These are phyloP conservation scores for Ophiostoma ips DNA, from an alignment of 2,329 filamentous ascomycete species.

Conservation along the genomic window DNA sequence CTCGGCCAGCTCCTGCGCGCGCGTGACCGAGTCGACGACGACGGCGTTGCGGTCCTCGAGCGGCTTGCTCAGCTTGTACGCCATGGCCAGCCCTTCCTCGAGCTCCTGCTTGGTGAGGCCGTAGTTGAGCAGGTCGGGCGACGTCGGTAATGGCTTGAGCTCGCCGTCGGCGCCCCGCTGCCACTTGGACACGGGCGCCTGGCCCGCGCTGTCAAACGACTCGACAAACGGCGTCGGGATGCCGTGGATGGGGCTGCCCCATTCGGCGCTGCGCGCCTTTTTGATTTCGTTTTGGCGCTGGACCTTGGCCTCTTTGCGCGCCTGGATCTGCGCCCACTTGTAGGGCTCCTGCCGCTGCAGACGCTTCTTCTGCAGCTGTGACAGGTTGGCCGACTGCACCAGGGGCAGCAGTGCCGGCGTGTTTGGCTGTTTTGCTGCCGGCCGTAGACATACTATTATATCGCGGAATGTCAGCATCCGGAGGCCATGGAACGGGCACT, in stretches of 20 bases:
- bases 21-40: conserved; percentile 26
- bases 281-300: conserved; percentile 58
- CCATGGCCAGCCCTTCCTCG: conserved; percentile 49
- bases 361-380: conserved; percentile 48
- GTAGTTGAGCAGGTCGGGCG: conserved; percentile 54
- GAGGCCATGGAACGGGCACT: conserved; percentile 8
- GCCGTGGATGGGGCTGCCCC: conserved; percentile 71
- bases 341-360: conserved; percentile 68
- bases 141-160: conserved; percentile 29
- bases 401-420: conserved; percentile 41
- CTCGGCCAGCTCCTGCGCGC: conserved; percentile 22
- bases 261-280: conserved; percentile 45
- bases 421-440: conserved; percentile 26
- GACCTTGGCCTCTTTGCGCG: conserved; percentile 72
- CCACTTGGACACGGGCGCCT: conserved; percentile 22
- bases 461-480: not conserved
- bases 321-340: conserved; percentile 62
- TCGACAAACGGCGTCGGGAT: conserved; percentile 68
- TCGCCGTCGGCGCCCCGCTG: not conserved
- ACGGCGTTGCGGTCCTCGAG: conserved; percentile 22
- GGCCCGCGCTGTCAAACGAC: conserved; percentile 57
- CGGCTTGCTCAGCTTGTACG: conserved; percentile 53
- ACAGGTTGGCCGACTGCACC: conserved; percentile 50
- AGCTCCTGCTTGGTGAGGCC: conserved; percentile 58
- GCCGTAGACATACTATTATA: conserved; percentile 44